A percentile compares a stretch with the other conserved stretches of the same genome.
Evolutionary conservation across 257 asterid genomes (phyloP).

Genomic region (Lycium barbarum): DNA sequence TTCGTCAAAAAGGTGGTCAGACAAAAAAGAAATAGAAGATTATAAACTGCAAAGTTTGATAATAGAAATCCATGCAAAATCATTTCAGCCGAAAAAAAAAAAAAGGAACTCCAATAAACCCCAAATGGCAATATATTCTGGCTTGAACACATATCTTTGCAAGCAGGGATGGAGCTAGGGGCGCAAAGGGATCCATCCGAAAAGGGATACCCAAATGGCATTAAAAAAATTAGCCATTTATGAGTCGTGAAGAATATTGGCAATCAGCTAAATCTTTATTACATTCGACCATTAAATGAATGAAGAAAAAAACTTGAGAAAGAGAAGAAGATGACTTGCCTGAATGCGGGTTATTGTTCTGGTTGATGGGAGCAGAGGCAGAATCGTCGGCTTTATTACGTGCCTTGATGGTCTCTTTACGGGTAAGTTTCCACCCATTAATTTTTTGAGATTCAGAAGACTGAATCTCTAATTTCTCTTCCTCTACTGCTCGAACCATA

Average conservation of each 20-base stretch:
- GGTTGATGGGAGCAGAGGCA: slow-evolving; percentile 20
- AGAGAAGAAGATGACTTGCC: slow-evolving; percentile 33
- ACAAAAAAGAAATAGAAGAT: background rate
- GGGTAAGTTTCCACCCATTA: slow-evolving; percentile 9
- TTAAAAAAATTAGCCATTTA: too few species aligned
- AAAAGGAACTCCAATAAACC: background rate
- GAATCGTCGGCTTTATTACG: slow-evolving; percentile 35
- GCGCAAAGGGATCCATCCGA: background rate
- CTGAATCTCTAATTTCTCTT: slow-evolving; percentile 45
- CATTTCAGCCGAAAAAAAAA: background rate
- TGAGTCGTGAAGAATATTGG: too few species aligned
- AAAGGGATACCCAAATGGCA: too few species aligned
- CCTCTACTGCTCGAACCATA: slow-evolving; percentile 60
- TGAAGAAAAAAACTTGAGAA: background rate
- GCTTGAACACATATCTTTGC: background rate
- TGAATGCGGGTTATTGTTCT: slow-evolving; percentile 38
- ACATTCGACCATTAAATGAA: background rate
- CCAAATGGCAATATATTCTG: background rate
- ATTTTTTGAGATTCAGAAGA: slow-evolving; percentile 21
- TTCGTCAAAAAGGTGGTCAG: background rate
- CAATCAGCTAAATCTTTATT: too few species aligned
- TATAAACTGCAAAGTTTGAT: background rate
- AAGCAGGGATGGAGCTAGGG: background rate
- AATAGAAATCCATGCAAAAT: background rate
- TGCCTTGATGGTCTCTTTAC: slow-evolving; percentile 33